A percentile compares a stretch with the other conserved stretches of the same genome.
phyloP scores from a whole-genome alignment of 1,284 basidiomycete species.

The Rhodofomes roseus region DNA sequence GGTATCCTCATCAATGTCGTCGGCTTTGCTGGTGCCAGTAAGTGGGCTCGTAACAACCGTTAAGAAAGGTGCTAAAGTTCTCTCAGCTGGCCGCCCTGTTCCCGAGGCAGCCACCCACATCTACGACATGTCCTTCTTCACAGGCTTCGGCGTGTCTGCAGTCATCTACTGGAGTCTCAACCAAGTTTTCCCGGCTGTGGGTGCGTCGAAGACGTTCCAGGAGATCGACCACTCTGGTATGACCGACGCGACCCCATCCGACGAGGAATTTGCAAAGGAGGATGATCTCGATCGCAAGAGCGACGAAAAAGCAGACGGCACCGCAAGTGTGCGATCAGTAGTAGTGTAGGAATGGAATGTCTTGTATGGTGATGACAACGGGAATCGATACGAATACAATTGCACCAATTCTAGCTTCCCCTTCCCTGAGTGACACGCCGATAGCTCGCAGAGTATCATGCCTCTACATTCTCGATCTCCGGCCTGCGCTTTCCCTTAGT shows the following conservation, averaged over 20 bases:
- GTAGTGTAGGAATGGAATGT: neutral
- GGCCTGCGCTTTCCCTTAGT: conserved; percentile 64
- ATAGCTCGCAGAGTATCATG: neutral
- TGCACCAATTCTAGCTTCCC: neutral
- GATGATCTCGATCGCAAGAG: conserved; percentile 3
- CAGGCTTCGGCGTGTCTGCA: conserved; percentile 69
- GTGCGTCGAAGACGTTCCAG: conserved; percentile 46
- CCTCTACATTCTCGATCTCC: conserved; percentile 7
- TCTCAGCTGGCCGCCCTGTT: conserved; percentile 50
- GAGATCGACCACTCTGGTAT: conserved; percentile 56
- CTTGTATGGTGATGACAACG: neutral
- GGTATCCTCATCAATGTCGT: conserved; percentile 84
- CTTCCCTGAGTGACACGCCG: neutral
- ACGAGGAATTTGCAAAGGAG: neutral
- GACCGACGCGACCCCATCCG: neutral
- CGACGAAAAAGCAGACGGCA: conserved; percentile 7
- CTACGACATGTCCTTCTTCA: conserved; percentile 77
- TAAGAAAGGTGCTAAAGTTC: conserved; percentile 19
- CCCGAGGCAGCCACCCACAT: conserved; percentile 64
- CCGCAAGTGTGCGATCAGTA: neutral
- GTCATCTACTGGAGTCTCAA: conserved; percentile 63
- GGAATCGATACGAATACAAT: neutral
- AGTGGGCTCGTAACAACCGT: conserved; percentile 23
- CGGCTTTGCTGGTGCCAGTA: conserved; percentile 64
- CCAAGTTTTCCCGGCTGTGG: conserved; percentile 54